These are phyloP conservation scores for Pelargonium myrrhifolium DNA, from an alignment of 441 rosid genomes.

Conservation along the genomic window DNA sequence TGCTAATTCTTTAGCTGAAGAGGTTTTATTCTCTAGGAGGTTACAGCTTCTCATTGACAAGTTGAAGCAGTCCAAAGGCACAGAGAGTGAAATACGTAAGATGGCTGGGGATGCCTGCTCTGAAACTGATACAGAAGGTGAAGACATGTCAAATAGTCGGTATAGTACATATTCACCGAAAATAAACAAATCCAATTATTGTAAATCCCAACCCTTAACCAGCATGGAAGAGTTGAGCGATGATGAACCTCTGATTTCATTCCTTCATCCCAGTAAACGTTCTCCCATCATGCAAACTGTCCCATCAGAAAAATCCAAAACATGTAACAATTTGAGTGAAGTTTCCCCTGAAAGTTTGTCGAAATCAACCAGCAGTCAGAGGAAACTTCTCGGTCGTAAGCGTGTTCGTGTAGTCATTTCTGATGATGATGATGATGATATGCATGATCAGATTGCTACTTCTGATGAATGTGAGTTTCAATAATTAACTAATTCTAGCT, in stretches of 20 bases:
- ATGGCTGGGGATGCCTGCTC: constrained; percentile 51
- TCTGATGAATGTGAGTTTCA: constrained; percentile 45
- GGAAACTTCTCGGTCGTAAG: constrained; percentile 55
- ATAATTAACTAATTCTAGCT: constrained; percentile 15
- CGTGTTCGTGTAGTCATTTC: constrained; percentile 65
- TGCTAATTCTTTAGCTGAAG: constrained; percentile 12
- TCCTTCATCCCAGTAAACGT: constrained; percentile 36
- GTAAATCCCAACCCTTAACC: constrained; percentile 28
- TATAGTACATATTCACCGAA: constrained; percentile 32
- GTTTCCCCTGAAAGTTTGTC: constrained; percentile 31
- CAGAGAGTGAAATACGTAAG: constrained; percentile 31
- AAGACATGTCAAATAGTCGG: constrained; percentile 36
- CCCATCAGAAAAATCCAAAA: constrained; percentile 24
- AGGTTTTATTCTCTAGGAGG: constrained; percentile 42
- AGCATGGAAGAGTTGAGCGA: constrained; percentile 38
- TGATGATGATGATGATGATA: constrained; percentile 86
- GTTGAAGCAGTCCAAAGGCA: constrained; percentile 39
- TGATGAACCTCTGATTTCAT: constrained; percentile 56
- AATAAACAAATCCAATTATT: constrained; percentile 32
- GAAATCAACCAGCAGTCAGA: constrained; percentile 37
- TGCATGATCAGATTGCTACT: constrained; percentile 40
- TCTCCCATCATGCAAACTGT: constrained; percentile 27
- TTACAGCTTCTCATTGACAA: constrained; percentile 55
- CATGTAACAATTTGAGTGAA: constrained; percentile 24
- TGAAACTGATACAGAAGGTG: constrained; percentile 85